Conservation (phyloP, 176 grass and related monocot species). For the Microstegium vimineum region DNA sequence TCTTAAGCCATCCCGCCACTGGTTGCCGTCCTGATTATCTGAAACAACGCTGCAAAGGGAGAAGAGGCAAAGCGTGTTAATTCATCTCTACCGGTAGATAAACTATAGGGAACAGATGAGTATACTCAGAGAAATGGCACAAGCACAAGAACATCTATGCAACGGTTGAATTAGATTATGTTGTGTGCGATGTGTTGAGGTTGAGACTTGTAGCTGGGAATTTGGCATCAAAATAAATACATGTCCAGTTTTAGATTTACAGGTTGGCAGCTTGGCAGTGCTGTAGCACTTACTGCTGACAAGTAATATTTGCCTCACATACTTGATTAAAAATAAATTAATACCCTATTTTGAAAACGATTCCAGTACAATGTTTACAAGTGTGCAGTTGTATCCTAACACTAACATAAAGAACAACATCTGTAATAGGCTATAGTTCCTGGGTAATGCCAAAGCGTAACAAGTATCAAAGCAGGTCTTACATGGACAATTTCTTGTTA, state of each 20-base stretch:
- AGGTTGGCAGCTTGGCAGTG: neutral
- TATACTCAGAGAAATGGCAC: neutral
- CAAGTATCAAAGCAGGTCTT: neutral
- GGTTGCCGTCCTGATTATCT: constrained; percentile 57
- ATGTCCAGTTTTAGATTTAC: neutral
- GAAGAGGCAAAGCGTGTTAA: neutral
- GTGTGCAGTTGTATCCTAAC: neutral
- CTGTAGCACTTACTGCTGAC: neutral
- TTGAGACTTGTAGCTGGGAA: neutral
- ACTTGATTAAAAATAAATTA: neutral
- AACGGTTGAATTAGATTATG: neutral
- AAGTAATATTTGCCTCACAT: neutral
- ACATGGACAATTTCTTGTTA: neutral
- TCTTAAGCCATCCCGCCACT: constrained; percentile 43
- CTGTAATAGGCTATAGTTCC: neutral
- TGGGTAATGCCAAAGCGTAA: too few species aligned
- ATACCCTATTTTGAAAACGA: too few species aligned
- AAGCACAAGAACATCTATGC: too few species aligned
- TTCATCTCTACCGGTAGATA: neutral
- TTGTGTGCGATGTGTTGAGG: neutral
- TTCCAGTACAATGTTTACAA: neutral
- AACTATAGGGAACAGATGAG: neutral
- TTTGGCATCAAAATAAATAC: neutral
- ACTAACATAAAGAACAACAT: neutral
- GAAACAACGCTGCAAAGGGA: constrained; percentile 50